These are phyloP conservation scores for Misopates orontium DNA, from an alignment of 257 asterid species.

Conservation along the genomic window DNA sequence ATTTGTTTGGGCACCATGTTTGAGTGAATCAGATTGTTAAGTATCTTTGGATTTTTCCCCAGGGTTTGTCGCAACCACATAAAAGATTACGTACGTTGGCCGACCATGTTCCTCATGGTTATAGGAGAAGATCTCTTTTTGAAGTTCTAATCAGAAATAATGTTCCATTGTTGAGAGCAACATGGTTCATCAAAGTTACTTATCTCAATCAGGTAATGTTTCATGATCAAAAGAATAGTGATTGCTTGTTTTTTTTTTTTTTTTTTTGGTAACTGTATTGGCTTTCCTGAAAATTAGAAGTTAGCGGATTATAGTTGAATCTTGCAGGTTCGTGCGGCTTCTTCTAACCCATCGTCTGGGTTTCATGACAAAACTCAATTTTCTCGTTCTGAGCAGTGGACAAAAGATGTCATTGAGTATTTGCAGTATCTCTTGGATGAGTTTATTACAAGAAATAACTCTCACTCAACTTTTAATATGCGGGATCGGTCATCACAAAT, in stretches of 20 bases:
- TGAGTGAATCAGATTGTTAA: conserved; percentile 12
- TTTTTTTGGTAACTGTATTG: conserved; percentile 1
- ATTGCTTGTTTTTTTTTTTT: conserved; percentile 1
- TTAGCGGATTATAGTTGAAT: conserved; percentile 32
- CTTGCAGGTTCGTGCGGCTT: conserved; percentile 75
- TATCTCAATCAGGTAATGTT: conserved; percentile 92
- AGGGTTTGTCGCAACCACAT: conserved; percentile 93
- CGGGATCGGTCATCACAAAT: conserved; percentile 74
- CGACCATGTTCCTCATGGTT: conserved; percentile 98
- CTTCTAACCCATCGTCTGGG: conserved; percentile 74
- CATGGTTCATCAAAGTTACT: conserved; percentile 96
- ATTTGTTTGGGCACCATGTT: not conserved
- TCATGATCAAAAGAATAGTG: conserved; percentile 3
- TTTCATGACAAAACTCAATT: conserved; percentile 74
- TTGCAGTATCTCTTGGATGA: conserved; percentile 91
- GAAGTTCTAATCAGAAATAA: conserved; percentile 88
- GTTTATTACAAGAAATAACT: conserved; percentile 62
- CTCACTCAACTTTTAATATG: conserved; percentile 53
- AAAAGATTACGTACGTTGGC: conserved; percentile 89
- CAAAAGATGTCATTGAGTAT: conserved; percentile 90
- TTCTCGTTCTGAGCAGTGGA: conserved; percentile 95
- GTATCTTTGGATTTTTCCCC: conserved; percentile 29
- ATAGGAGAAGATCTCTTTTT: conserved; percentile 70
- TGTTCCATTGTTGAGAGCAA: conserved; percentile 89
- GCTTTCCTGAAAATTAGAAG: conserved; percentile 17